phyloP scores from a whole-genome alignment of 139 green algal species.

The Chlamydomonas sphaeroides region DNA sequence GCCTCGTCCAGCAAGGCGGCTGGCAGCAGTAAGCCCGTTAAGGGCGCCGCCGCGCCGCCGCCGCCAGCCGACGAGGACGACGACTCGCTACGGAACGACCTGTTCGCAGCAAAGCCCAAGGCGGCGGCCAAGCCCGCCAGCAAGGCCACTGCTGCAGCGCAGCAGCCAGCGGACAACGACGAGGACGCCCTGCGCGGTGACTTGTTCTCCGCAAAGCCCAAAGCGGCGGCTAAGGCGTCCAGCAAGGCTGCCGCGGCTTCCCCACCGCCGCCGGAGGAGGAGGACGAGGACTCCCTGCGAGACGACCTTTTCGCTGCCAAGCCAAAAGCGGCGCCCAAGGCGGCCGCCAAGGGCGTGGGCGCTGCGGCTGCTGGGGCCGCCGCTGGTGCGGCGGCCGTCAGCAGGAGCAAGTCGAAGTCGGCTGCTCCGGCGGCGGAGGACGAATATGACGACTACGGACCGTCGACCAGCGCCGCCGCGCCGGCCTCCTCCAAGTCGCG shows the following conservation, averaged over 20 bases:
- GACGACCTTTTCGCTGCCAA: not conserved
- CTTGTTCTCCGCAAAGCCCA: conserved; percentile 25
- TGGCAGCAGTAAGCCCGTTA: not conserved
- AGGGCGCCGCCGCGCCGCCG: not conserved
- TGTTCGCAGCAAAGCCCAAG: not conserved
- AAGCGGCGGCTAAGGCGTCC: not conserved
- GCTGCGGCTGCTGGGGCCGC: not conserved
- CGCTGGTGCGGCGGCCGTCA: not conserved
- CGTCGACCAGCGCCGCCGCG: conserved; percentile 5
- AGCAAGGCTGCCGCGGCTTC: not conserved
- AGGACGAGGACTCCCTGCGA: conserved; percentile 6
- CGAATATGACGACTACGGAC: conserved; percentile 43
- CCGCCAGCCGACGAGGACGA: conserved; percentile 12
- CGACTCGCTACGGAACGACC: not conserved
- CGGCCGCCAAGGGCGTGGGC: not conserved
- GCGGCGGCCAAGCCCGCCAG: not conserved
- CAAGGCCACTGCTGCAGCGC: not conserved
- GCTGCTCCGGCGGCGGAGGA: not conserved
- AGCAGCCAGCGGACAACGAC: not conserved
- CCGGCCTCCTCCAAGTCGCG: not conserved
- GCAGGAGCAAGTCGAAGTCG: not conserved
- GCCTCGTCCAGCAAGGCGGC: conserved; percentile 14
- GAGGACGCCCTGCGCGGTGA: not conserved
- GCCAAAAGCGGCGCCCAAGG: not conserved
- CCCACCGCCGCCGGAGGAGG: not conserved